These are phyloP conservation scores for Dendrobium huoshanense DNA, from an alignment of 106 monocot species.

Conservation along the genomic window DNA sequence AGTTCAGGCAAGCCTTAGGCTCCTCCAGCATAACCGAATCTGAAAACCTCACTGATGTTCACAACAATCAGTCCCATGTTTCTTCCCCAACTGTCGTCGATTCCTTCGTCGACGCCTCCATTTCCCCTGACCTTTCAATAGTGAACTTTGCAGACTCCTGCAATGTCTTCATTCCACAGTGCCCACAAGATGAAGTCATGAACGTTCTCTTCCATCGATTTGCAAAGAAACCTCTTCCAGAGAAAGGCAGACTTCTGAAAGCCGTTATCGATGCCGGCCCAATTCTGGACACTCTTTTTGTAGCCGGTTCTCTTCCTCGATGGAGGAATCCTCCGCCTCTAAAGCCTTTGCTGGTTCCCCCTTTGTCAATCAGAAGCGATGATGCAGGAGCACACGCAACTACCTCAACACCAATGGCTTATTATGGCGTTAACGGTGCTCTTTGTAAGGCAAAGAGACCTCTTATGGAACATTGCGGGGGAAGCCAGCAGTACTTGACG, in stretches of 20 bases:
- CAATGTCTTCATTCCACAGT: background rate
- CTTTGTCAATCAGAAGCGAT: background rate
- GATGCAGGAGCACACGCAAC: background rate
- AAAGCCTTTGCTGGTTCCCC: slow-evolving; percentile 5
- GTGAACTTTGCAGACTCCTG: background rate
- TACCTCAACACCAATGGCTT: background rate
- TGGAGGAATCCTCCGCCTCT: slow-evolving; percentile 33
- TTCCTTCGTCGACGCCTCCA: too few relatives aligned
- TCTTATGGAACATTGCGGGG: background rate
- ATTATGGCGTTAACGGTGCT: background rate
- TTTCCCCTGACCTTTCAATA: background rate
- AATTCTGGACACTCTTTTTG: slow-evolving; percentile 27
- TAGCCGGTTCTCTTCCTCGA: slow-evolving; percentile 31
- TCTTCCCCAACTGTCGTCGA: background rate
- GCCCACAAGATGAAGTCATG: background rate
- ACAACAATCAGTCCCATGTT: background rate
- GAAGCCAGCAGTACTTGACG: background rate
- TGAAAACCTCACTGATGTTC: background rate
- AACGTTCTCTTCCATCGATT: slow-evolving; percentile 14
- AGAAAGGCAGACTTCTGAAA: slow-evolving; percentile 28
- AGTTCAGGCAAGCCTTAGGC: background rate
- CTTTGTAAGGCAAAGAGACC: background rate
- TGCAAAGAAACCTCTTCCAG: slow-evolving; percentile 29
- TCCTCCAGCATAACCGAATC: background rate
- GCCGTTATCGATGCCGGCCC: slow-evolving; percentile 31